These are phyloP conservation scores for Hanseniaspora hatyaiensis DNA, from an alignment of 805 yeast species.

Conservation along the genomic window DNA sequence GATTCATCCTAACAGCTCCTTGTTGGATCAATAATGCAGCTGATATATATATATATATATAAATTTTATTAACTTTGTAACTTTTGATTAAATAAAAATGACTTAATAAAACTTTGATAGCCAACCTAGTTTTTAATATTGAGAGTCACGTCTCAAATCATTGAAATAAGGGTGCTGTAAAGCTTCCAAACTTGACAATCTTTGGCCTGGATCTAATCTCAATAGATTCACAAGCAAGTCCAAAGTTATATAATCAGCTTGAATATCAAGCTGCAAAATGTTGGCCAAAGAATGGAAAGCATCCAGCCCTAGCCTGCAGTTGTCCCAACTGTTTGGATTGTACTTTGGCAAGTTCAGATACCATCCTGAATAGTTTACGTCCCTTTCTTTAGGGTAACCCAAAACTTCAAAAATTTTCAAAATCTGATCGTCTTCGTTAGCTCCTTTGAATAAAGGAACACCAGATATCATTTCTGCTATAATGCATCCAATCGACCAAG, in stretches of 20 bases:
- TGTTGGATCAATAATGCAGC: slow-evolving; percentile 45
- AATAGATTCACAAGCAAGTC: slow-evolving; percentile 31
- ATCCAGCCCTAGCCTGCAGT: slow-evolving; percentile 38
- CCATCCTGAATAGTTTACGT: slow-evolving; percentile 60
- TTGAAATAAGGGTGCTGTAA: slow-evolving; percentile 36
- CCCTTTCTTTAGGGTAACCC: slow-evolving; percentile 66
- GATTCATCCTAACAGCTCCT: slow-evolving; percentile 74
- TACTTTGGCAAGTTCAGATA: slow-evolving; percentile 91
- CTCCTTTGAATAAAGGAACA: slow-evolving; percentile 92
- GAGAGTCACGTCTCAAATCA: slow-evolving; percentile 21
- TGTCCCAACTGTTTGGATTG: slow-evolving; percentile 71
- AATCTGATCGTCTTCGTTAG: slow-evolving; percentile 93
- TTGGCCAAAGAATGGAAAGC: slow-evolving; percentile 28
- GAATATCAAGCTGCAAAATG: slow-evolving; percentile 26
- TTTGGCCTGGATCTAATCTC: slow-evolving; percentile 42
- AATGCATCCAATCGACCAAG: slow-evolving; percentile 98
- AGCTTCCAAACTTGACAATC: slow-evolving; percentile 44
- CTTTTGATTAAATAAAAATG: no score
- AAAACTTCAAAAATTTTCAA: slow-evolving; percentile 81
- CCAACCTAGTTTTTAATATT: no score
- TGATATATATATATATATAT: background rate
- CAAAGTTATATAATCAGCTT: slow-evolving; percentile 25
- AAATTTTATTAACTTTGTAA: background rate
- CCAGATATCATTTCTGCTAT: slow-evolving; percentile 97
- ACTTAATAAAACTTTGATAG: no score